A percentile compares a stretch with the other conserved stretches of the same genome.
Conservation (phyloP, 2,329 filamentous ascomycete species). For the Pestalotiopsis sp. region DNA sequence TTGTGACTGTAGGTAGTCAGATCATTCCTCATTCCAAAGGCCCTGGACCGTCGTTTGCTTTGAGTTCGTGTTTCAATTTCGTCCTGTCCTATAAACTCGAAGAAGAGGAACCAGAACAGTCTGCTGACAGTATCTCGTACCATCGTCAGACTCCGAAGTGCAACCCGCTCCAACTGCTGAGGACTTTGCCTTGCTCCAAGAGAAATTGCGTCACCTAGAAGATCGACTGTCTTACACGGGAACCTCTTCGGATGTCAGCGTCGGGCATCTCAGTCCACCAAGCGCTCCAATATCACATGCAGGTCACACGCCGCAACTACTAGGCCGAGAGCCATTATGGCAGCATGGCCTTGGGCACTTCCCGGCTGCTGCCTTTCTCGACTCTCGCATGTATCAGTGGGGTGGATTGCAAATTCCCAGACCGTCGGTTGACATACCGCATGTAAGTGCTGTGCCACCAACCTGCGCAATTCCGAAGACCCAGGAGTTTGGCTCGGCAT, state of each 20-base stretch:
- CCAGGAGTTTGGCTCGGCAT: no score
- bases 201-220: conserved; percentile 41
- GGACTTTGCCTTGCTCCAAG: conserved; percentile 40
- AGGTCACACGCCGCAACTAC: conserved; percentile 13
- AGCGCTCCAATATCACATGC: conserved; percentile 27
- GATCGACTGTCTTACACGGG: conserved; percentile 31
- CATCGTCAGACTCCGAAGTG: conserved; percentile 29
- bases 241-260: conserved; percentile 16
- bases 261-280: conserved; percentile 18
- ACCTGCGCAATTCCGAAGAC: not conserved
- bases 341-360: conserved; percentile 33
- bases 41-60: not conserved
- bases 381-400: conserved; percentile 41
- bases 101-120: not conserved
- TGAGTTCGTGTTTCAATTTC: not conserved
- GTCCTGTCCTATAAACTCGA: not conserved
- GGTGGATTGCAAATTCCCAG: conserved; percentile 38
- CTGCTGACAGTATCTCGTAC: conserved; percentile 1
- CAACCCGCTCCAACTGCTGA: conserved; percentile 38
- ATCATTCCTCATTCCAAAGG: not conserved
- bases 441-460: conserved; percentile 29
- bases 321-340: conserved; percentile 22
- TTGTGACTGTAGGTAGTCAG: conserved; percentile 39
- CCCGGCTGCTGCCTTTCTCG: conserved; percentile 46
- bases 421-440: conserved; percentile 40